A percentile compares a stretch with the other conserved stretches of the same genome.
Conservation (phyloP, 306 rosid species). For the Quercus parvula region DNA sequence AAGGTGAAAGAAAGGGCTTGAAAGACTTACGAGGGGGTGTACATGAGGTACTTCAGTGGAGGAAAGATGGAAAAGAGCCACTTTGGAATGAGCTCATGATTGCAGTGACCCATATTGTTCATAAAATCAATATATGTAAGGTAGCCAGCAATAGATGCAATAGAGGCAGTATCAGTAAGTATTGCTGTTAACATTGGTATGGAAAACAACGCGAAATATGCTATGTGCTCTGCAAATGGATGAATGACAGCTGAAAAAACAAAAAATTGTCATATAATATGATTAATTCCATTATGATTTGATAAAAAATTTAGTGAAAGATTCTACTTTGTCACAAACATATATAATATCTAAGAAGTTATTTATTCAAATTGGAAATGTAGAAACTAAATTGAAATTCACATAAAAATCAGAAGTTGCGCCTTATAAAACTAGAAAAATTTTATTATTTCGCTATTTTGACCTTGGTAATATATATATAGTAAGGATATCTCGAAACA, state of each 20-base stretch:
- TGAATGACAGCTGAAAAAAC: conserved; percentile 42
- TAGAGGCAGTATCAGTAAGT: conserved; percentile 8
- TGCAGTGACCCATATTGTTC: conserved; percentile 59
- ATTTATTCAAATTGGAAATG: too few relatives aligned
- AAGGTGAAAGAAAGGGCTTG: neutral
- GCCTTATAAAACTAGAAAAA: too few relatives aligned
- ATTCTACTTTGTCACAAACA: too few relatives aligned
- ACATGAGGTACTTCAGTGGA: conserved; percentile 42
- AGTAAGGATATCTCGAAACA: too few relatives aligned
- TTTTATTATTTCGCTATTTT: too few relatives aligned
- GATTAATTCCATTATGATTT: too few relatives aligned
- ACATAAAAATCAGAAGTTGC: too few relatives aligned
- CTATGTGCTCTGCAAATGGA: conserved; percentile 46
- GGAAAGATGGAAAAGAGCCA: conserved; percentile 37
- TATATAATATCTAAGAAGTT: too few relatives aligned
- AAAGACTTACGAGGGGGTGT: conserved; percentile 30
- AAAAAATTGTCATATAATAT: too few relatives aligned
- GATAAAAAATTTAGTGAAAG: too few relatives aligned
- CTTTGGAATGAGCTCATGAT: conserved; percentile 40
- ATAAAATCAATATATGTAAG: conserved; percentile 33
- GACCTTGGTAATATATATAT: too few relatives aligned
- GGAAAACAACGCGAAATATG: conserved; percentile 29
- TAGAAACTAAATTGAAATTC: too few relatives aligned
- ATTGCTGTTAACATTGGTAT: conserved; percentile 22
- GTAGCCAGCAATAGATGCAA: conserved; percentile 5